phyloP scores from a whole-genome alignment of 495 filamentous ascomycete species.

The Tuber borchii region DNA sequence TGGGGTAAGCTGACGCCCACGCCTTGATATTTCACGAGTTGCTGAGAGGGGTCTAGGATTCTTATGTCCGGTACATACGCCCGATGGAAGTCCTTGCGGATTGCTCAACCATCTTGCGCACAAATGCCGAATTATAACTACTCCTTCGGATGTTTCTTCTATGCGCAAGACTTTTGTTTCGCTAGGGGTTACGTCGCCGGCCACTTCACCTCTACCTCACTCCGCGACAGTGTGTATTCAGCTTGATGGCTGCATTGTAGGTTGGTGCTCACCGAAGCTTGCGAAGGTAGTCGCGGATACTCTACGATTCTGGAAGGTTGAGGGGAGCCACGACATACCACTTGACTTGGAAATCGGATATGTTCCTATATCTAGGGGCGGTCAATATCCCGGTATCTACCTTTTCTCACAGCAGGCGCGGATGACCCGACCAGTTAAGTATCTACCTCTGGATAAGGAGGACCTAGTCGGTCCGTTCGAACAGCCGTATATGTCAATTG shows the following conservation, averaged over 20 bases:
- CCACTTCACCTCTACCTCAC: slow-evolving; percentile 63
- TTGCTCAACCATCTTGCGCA: slow-evolving; percentile 92
- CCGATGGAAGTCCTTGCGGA: slow-evolving; percentile 90
- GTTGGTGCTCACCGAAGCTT: slow-evolving; percentile 79
- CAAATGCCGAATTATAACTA: slow-evolving; percentile 82
- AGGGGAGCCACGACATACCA: slow-evolving; percentile 77
- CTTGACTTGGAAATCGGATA: slow-evolving; percentile 83
- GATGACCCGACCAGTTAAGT: slow-evolving; percentile 88
- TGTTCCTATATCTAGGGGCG: slow-evolving; percentile 74
- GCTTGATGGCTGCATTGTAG: slow-evolving; percentile 80
- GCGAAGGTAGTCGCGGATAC: slow-evolving; percentile 72
- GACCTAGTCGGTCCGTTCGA: slow-evolving; percentile 90
- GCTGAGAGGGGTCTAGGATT: slow-evolving; percentile 49
- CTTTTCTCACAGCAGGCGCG: slow-evolving; percentile 77
- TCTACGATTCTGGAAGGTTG: slow-evolving; percentile 90
- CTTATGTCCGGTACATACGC: slow-evolving; percentile 93
- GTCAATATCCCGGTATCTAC: slow-evolving; percentile 92
- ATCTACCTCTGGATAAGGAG: slow-evolving; percentile 72
- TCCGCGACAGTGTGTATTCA: slow-evolving; percentile 79
- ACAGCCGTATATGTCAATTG: slow-evolving; percentile 97
- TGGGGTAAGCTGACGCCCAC: slow-evolving; percentile 56
- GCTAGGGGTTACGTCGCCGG: slow-evolving; percentile 61
- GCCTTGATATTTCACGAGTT: slow-evolving; percentile 7
- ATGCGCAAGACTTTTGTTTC: slow-evolving; percentile 65
- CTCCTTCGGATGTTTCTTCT: slow-evolving; percentile 60